Evolutionary conservation across 306 rosid species (phyloP), one percentile per base, ranked within the genome.

Genomic region (Elaeagnus macrophylla): DNA sequence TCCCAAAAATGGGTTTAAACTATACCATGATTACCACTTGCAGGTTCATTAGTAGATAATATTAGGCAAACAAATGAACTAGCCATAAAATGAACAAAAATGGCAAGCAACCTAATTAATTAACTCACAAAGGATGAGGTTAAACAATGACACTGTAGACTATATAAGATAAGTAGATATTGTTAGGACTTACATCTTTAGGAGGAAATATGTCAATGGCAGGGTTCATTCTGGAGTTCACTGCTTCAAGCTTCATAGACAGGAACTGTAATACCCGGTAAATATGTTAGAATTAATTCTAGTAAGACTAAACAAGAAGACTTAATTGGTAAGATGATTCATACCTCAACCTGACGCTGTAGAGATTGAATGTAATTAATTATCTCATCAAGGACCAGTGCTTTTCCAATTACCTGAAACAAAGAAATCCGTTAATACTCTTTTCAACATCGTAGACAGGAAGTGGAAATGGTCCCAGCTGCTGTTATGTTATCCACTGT

Each of bases 201-300:
- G 88, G 66, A 60, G 95, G 85, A 73, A 85, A 83, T 50, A 68
- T 78, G 54, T 89, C 95, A 20, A 85, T 71, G 36, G 79, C 77
- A 50, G 94, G 88, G 57, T 70, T 61, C 71, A 75, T 5, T 69
- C 94, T 77, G 41, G 97, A 53, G 74, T 85, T 85, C 49, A 89
- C 95, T 56, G 90, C 82, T 79, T 89, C 97, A 17, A 89, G 88
- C 83, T 89, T 89, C 97, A 85, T 85, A 0, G 97, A 89, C 68
- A 89, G 79, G 77, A 89, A 89, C 97, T 89, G 87, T 49, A 54
- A 66, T 57, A 66, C 39, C 79, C 57, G 54, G 36, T 13, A 61
- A 59, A 70, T 14, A 62, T 51, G 17, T 12, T 49, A 48, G 39
- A 55, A 42, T 63, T 7, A 43, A 57, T 39, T 37, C 14, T 43